Percentiles rank a stretch among this genome's conserved stretches.
Evolutionary conservation across 116 monocot genomes (phyloP).

Genomic region (Phalaenopsis hybrid): DNA sequence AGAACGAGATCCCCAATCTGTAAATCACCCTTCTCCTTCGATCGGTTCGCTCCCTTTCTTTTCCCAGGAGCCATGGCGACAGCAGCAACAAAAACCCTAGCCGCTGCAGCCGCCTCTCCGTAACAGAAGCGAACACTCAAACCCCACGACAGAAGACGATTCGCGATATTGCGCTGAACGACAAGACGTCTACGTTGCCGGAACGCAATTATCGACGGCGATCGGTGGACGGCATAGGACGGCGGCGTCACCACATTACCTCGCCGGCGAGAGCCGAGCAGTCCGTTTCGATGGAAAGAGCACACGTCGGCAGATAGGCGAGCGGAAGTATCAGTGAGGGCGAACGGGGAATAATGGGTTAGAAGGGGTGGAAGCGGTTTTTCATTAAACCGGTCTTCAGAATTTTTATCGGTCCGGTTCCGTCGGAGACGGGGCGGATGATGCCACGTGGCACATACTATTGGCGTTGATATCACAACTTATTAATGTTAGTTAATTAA

Average conservation of each 20-base stretch:
- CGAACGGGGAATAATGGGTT: background rate
- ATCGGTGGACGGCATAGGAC: background rate
- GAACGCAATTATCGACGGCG: background rate
- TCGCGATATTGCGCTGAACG: background rate
- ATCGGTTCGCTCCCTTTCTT: constrained; percentile 34
- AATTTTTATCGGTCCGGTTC: background rate
- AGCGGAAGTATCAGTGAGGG: background rate
- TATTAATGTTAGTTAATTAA: too few relatives aligned
- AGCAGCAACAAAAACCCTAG: constrained; percentile 29
- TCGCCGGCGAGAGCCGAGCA: background rate
- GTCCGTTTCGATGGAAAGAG: background rate
- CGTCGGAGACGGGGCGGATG: background rate
- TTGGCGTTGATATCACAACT: background rate
- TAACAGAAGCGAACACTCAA: constrained; percentile 9
- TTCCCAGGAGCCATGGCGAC: constrained; percentile 51
- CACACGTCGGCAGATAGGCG: background rate
- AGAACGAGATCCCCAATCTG: constrained; percentile 81
- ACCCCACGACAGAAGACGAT: background rate
- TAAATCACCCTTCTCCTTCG: constrained; percentile 46
- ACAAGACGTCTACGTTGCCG: background rate
- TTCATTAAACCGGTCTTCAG: background rate
- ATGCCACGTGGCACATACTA: background rate
- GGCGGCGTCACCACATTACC: background rate
- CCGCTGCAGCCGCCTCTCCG: background rate
- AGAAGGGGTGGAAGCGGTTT: background rate